Evolutionary conservation across 495 filamentous ascomycete genomes (phyloP), one percentile per base, ranked within the genome.

Genomic region (Acidomyces sp.): DNA sequence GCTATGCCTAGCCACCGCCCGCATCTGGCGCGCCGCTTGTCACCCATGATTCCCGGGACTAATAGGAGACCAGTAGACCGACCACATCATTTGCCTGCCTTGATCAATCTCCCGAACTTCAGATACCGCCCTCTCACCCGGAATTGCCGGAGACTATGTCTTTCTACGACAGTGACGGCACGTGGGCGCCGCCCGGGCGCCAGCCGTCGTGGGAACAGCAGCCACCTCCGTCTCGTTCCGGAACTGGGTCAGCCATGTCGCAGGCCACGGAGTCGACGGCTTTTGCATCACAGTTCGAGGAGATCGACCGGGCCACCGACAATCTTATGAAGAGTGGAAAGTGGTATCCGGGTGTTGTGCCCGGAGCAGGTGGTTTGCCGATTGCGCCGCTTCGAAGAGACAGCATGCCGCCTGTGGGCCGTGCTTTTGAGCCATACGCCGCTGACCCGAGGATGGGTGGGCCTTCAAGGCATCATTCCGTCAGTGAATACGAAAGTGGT

Each of bases 251-350:
- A 58, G 39, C 19, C 46, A 41, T 31, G 46, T 85, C 80, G 23
- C 69, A 75, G 45, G 80, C 85, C 46, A 81, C 90, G 48, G 86
- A 93, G 30, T 61, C 71, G 31, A 63, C 74, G 40, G 88, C 88
- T 37, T 96, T 96, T 59, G 67, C 73, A 43, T 77, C 82, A 49
- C 88, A 96, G 63, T 74, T 94, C 60, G 88, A 95, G 69, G 90
- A 97, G 79, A 82, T 97, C 55, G 88, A 96, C 39, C 80, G 90
- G 50, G 90, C 90, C 48, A 70, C 87, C 55, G 90, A 97, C 55
- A 97, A 97, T 60, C 73, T 97, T 37, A 70, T 82, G 53, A 93
- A 94, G 70, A 94, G 84, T 61, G 86, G 87, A 21, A 95, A 95
- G 68, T 76, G 87, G 65, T 93, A 86, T 66, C 71, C 67, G 56